A percentile compares a stretch with the other conserved stretches of the same genome.
Conservation (phyloP, 176 grass and related monocot genomes). For the Tuctoria greenei region DNA sequence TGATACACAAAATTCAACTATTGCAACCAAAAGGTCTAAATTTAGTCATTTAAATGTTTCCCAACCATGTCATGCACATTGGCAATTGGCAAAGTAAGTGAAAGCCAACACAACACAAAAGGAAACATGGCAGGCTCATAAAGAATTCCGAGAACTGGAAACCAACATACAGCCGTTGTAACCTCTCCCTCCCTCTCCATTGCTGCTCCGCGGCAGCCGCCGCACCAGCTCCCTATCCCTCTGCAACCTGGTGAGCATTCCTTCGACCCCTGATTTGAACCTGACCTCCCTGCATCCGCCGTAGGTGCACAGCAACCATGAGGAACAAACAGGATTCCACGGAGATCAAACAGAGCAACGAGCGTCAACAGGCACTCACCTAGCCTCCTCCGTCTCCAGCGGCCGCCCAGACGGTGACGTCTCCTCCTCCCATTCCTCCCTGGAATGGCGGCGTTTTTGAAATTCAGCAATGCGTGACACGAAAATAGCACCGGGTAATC, state of each 20-base stretch:
- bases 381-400: background rate
- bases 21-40: background rate
- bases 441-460: slow-evolving; percentile 4
- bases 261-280: slow-evolving; percentile 35
- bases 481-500: background rate
- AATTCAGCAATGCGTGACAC: slow-evolving; percentile 3
- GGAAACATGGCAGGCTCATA: slow-evolving; percentile 9
- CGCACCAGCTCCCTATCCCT: slow-evolving; percentile 39
- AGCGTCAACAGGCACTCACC: slow-evolving; percentile 34
- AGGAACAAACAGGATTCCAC: background rate
- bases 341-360: background rate
- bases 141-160: background rate
- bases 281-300: slow-evolving; percentile 15
- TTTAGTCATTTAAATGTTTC: background rate
- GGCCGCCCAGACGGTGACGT: slow-evolving; percentile 18
- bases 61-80: background rate
- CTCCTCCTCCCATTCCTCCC: slow-evolving; percentile 5
- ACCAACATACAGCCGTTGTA: slow-evolving; percentile 32
- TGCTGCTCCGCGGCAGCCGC: background rate
- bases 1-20: background rate
- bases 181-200: background rate
- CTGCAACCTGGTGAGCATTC: slow-evolving; percentile 53
- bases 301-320: no score
- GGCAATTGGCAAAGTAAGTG: background rate
- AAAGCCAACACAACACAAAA: background rate